Evolutionary conservation across 2,329 filamentous ascomycete species (phyloP), one percentile per base, ranked within the genome.

Genomic region (Plenodomus tracheiphilus): DNA sequence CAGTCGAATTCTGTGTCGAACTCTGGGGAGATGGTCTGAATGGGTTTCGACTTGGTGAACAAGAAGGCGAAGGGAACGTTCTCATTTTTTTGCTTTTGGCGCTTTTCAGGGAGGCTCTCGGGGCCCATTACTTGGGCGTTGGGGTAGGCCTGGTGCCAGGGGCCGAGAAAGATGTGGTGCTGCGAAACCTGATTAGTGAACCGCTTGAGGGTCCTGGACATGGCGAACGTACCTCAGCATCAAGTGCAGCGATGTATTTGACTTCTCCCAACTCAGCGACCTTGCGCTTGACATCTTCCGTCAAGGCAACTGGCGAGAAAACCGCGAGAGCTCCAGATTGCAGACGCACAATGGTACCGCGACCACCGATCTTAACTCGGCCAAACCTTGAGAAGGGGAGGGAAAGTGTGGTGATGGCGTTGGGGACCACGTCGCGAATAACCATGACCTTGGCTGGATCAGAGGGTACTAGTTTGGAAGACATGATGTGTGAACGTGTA

Each of bases 81-180:
- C 58, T 84, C 81, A 54, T 81, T 79, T 35, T 78, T 74, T 49
- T 81, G 79, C 56, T 81, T 79, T 50, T 82, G 81, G 35, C 93
- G 86, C 76, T 96, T 95, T 74, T 92, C 90, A 18, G 84, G 85
- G 1, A 99, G 83, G 0, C 89, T 90, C 62, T 93, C 86, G 1
- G 90, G 88, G 1, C 86, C 93, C 62, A 97, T 82, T 40, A 99
- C 80, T 62, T 86, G 85, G 25, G 93, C 92, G 36, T 81, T 72
- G 0, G 93, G 92, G 70, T 84, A 97, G 20, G 84, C 88, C 41
- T 82, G 77, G 64, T 88, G 85, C 93, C 94, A 99, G 41, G 89
- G 80, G 0, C 88, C 87, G 45, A 99, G 71, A 77, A 94, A 95
- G 70, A 99, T 90, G 80, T 99, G 94, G 74, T 99, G 94, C 77